A percentile compares a stretch with the other conserved stretches of the same genome.
Conservation (phyloP, 192 early-diverging fungal genomes). For the Umbelopsis ramanniana region DNA sequence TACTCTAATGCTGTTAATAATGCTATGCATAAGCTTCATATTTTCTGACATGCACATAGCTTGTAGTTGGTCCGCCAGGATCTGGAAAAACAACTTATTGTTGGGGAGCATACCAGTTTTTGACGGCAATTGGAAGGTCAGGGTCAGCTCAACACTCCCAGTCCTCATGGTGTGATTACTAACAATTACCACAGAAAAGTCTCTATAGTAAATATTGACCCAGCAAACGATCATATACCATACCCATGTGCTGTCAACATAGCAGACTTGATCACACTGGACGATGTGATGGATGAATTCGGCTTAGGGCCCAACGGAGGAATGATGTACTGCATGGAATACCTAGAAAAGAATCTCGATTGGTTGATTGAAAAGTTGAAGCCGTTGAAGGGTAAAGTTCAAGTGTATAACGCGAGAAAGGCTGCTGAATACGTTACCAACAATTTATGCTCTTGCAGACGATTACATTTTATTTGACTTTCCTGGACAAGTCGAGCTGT, state of each 20-base stretch:
- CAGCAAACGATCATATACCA: constrained; percentile 90
- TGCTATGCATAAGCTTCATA: neutral
- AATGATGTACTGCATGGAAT: constrained; percentile 97
- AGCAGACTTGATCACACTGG: constrained; percentile 88
- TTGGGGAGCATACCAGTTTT: constrained; percentile 86
- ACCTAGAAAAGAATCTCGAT: constrained; percentile 86
- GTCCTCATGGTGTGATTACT: neutral
- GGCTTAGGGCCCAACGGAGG: constrained; percentile 95
- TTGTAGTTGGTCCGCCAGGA: constrained; percentile 94
- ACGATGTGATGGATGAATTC: constrained; percentile 91
- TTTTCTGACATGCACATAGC: constrained; percentile 46
- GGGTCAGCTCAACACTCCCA: too few species aligned
- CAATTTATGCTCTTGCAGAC: constrained; percentile 45
- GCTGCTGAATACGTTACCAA: neutral
- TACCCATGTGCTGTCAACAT: constrained; percentile 86
- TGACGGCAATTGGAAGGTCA: constrained; percentile 74
- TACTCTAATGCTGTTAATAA: neutral
- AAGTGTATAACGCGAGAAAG: neutral
- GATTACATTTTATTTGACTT: constrained; percentile 96
- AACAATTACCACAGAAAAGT: constrained; percentile 55
- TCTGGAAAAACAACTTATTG: constrained; percentile 98
- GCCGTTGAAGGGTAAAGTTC: constrained; percentile 44
- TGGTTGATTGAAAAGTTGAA: constrained; percentile 87
- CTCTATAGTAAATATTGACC: constrained; percentile 95
- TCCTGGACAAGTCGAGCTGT: constrained; percentile 97